A percentile compares a stretch with the other conserved stretches of the same genome.
Evolutionary conservation across 2,329 filamentous ascomycete genomes (phyloP).

Genomic region (Didymella sp.): DNA sequence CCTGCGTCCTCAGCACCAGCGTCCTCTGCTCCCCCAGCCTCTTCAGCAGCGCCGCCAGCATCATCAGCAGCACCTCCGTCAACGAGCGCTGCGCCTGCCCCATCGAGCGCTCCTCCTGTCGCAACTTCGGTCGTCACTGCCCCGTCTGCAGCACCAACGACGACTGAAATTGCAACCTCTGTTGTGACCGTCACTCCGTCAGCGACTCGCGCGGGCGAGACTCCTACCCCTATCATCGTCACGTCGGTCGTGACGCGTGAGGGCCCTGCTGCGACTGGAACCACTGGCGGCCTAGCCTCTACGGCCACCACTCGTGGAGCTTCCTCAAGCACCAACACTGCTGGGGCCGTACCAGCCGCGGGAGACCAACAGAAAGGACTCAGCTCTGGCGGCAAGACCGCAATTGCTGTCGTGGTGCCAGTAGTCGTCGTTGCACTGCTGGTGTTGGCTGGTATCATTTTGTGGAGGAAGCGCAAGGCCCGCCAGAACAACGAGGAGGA

Average conservation of each 20-base stretch:
- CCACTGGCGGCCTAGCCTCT: conserved; percentile 19
- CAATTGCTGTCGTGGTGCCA: conserved; percentile 91
- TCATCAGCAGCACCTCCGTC: conserved; percentile 14
- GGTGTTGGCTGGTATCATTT: conserved; percentile 76
- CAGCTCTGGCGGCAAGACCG: conserved; percentile 73
- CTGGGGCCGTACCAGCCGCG: conserved; percentile 22
- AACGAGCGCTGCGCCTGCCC: conserved; percentile 24
- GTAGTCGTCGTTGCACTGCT: conserved; percentile 86
- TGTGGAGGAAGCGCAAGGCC: conserved; percentile 89
- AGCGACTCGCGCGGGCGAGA: conserved; percentile 27
- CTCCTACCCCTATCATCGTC: conserved; percentile 27
- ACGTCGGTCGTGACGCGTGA: conserved; percentile 24
- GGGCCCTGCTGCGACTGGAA: conserved; percentile 14
- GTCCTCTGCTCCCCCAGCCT: conserved; percentile 8
- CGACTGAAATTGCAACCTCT: conserved; percentile 28
- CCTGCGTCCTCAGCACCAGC: not conserved
- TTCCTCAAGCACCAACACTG: conserved; percentile 22
- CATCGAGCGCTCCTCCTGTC: not conserved
- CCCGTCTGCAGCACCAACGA: conserved; percentile 30
- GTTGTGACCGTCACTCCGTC: conserved; percentile 34
- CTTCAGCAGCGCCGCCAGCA: conserved; percentile 22
- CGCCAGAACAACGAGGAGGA: conserved; percentile 85
- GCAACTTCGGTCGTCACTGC: conserved; percentile 32
- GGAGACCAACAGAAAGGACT: conserved; percentile 53
- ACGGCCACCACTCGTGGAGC: conserved; percentile 12